phyloP scores from a whole-genome alignment of 78 protist genomes.

The Dictyostelium brefeldianum region DNA sequence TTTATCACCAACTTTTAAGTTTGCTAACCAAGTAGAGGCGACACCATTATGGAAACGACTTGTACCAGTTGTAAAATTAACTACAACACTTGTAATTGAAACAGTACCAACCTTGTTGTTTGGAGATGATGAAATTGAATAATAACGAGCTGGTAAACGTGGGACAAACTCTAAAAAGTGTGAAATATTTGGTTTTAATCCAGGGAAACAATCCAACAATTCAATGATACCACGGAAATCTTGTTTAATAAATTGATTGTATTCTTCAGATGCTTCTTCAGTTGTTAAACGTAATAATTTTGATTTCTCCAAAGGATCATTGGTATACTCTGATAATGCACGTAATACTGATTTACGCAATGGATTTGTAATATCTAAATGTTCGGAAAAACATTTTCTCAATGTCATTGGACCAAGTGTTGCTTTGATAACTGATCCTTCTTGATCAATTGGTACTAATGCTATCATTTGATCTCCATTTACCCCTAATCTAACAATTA shows the following conservation, averaged over 20 bases:
- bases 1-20: slow-evolving; percentile 49
- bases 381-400: slow-evolving; percentile 47
- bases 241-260: slow-evolving; percentile 48
- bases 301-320: slow-evolving; percentile 24
- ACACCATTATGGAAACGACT: slow-evolving; percentile 86
- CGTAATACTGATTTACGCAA: slow-evolving; percentile 66
- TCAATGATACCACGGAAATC: slow-evolving; percentile 60
- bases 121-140: slow-evolving; percentile 93
- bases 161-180: slow-evolving; percentile 91
- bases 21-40: slow-evolving; percentile 86
- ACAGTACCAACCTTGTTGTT: slow-evolving; percentile 52
- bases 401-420: slow-evolving; percentile 74
- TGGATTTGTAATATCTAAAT: slow-evolving; percentile 72
- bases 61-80: slow-evolving; percentile 65
- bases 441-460: slow-evolving; percentile 65
- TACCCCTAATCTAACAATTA: slow-evolving; percentile 48
- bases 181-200: slow-evolving; percentile 83
- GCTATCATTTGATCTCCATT: slow-evolving; percentile 29
- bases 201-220: slow-evolving; percentile 64
- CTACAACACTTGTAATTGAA: slow-evolving; percentile 88
- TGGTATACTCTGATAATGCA: slow-evolving; percentile 64
- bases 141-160: slow-evolving; percentile 93
- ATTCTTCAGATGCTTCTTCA: slow-evolving; percentile 61
- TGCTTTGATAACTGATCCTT: slow-evolving; percentile 56
- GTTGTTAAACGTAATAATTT: slow-evolving; percentile 43